These are phyloP conservation scores for Aspergillus spinulosporus DNA, from an alignment of 2,329 filamentous ascomycete species.

Conservation along the genomic window DNA sequence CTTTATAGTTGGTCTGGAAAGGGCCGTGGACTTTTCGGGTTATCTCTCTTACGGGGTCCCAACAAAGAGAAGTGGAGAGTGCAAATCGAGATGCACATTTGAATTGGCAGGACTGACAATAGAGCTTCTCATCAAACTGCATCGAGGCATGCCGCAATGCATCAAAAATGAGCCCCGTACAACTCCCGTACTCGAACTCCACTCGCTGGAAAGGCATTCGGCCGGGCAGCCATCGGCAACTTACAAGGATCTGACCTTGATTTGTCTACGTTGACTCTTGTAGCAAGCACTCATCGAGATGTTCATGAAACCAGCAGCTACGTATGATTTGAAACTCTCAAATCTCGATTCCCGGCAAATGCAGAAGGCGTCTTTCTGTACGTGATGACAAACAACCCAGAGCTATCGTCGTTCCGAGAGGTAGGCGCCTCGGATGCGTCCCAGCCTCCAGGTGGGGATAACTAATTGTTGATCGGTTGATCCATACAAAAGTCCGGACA, in stretches of 20 bases:
- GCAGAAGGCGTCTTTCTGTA: slow-evolving; percentile 4
- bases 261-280: slow-evolving; percentile 7
- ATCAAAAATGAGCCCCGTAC: slow-evolving; percentile 9
- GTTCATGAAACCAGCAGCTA: slow-evolving; percentile 1
- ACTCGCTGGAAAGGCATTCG: slow-evolving; percentile 10
- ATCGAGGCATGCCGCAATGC: slow-evolving; percentile 5
- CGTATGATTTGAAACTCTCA: slow-evolving; percentile 12
- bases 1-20: slow-evolving; percentile 10
- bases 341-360: slow-evolving; percentile 1
- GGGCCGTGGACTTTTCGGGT: background rate
- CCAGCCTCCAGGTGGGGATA: background rate
- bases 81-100: slow-evolving; percentile 7
- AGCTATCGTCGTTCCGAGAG: background rate
- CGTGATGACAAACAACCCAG: slow-evolving; percentile 7
- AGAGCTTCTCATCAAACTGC: background rate
- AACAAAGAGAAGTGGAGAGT: slow-evolving; percentile 6
- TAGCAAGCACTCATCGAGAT: slow-evolving; percentile 1
- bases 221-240: slow-evolving; percentile 5
- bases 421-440: background rate
- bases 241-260: slow-evolving; percentile 10
- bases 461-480: slow-evolving; percentile 2
- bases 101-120: slow-evolving; percentile 5
- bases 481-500: slow-evolving; percentile 3
- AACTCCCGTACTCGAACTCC: slow-evolving; percentile 7
- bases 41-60: background rate